Conservation (phyloP, 192 early-diverging fungal genomes). For the Coemansia sp. region DNA sequence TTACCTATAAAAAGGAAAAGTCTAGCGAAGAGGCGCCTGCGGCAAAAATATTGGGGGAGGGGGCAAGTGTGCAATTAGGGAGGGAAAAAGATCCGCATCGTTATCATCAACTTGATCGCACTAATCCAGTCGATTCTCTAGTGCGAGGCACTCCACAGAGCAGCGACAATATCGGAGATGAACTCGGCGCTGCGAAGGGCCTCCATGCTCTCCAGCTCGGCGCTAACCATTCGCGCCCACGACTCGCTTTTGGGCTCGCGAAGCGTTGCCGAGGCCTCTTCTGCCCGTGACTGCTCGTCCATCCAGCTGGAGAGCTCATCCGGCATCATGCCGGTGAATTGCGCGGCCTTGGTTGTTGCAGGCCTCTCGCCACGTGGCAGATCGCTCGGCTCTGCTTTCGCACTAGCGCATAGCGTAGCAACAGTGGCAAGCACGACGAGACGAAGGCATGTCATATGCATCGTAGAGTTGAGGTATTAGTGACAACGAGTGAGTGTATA, state of each 20-base stretch:
- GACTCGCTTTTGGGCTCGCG: not conserved
- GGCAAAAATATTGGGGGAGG: too few relatives aligned
- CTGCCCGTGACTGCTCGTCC: slow-evolving; percentile 14
- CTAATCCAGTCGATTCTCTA: not conserved
- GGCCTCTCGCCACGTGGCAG: not conserved
- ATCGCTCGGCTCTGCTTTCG: not conserved
- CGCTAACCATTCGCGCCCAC: slow-evolving; percentile 3
- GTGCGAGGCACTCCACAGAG: slow-evolving; percentile 1
- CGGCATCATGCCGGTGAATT: slow-evolving; percentile 38
- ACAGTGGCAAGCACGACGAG: not conserved
- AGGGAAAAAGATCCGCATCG: not conserved
- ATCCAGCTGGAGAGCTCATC: slow-evolving; percentile 33
- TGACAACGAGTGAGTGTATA: not conserved
- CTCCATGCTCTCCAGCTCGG: slow-evolving; percentile 15
- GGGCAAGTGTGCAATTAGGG: too few relatives aligned
- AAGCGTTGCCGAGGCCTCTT: not conserved
- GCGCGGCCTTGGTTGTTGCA: not conserved
- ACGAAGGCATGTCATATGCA: not conserved
- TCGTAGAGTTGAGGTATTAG: not conserved
- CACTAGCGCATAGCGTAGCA: not conserved
- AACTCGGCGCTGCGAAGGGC: slow-evolving; percentile 34
- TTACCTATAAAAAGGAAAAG: too few relatives aligned
- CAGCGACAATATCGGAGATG: slow-evolving; percentile 33
- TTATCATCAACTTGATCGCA: not conserved
- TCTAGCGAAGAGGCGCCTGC: too few relatives aligned